Base-by-base conservation (phyloP, 1,139 yeast genomes). In the Candida pseudoviswanathii region DNA sequence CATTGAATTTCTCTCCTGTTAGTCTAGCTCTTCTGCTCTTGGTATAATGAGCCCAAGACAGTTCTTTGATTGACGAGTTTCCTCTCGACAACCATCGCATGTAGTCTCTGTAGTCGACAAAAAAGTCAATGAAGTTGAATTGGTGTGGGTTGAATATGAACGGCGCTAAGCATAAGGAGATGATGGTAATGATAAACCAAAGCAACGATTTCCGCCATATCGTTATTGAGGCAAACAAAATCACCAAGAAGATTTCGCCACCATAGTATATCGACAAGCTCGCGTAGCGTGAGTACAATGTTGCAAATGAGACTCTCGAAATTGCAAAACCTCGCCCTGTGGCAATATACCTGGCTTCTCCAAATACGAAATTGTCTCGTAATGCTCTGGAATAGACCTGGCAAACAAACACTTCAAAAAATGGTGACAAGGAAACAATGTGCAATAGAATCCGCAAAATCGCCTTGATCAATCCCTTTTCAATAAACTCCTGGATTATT, bases 321-420 rank as follows among this genome's bases (percentile, higher is more conserved):
- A 87, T 88, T 0, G 96, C 95, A 70, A 89, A 85, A 0, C 95
- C 95, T 61, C 97, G 67, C 0, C 96, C 96, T 0, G 96, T 89
- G 1, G 95, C 81, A 48, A 90, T 84, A 61, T 90, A 90, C 55
- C 77, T 76, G 0, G 97, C 97, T 33, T 95, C 95, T 0, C 96
- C 97, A 63, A 86, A 78, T 0, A 86, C 77, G 34, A 90, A 69
- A 63, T 89, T 91, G 44, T 81, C 81, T 30, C 81, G 68, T 54
- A 90, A 73, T 0, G 96, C 78, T 53, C 81, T 81, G 0, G 96
- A 85, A 65, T 90, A 90, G 1, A 89, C 82, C 58, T 88, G 95
- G 61, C 96, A 88, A 1, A 87, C 92, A 66, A 90, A 89, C 0
- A 90, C 94, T 62, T 90, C 97, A 67, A 90, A 90, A 11, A 89